Evolutionary conservation across 306 rosid genomes (phyloP).

Genomic region (Morella rubra): DNA sequence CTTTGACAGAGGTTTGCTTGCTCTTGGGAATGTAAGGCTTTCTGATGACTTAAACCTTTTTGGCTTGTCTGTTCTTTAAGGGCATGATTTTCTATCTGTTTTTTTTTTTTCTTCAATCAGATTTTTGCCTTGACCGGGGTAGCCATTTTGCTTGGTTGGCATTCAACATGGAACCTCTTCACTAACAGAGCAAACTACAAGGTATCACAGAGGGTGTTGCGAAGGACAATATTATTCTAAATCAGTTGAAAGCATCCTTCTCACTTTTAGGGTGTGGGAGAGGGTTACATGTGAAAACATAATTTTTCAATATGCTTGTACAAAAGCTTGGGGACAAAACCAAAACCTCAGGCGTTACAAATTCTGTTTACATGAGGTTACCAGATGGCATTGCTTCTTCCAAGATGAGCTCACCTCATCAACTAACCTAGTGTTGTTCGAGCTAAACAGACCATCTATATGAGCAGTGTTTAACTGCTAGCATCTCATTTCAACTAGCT

Average conservation of each 20-base stretch:
- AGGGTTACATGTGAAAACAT: background rate
- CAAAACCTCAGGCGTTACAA: no score
- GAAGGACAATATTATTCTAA: background rate
- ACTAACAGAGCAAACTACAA: slow-evolving; percentile 66
- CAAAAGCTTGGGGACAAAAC: no score
- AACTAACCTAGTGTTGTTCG: background rate
- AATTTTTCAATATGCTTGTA: no score
- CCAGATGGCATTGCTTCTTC: no score
- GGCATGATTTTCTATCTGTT: background rate
- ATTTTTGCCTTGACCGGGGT: slow-evolving; percentile 81
- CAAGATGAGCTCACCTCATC: background rate
- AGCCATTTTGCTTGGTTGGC: slow-evolving; percentile 85
- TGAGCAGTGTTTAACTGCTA: background rate
- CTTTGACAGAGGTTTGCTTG: slow-evolving; percentile 91
- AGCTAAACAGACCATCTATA: background rate
- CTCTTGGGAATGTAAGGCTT: slow-evolving; percentile 77
- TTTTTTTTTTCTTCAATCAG: slow-evolving; percentile 42
- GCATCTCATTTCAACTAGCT: background rate
- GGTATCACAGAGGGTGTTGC: slow-evolving; percentile 35
- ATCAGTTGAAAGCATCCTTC: background rate
- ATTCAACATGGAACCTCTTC: slow-evolving; percentile 64
- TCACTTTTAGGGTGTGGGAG: background rate
- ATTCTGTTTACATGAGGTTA: no score
- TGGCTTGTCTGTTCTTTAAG: background rate
- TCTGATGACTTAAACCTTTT: slow-evolving; percentile 20